Percentiles rank a stretch among this genome's conserved stretches.
These are phyloP conservation scores for Pyrenophora tritici-repentis DNA, from an alignment of 2,329 filamentous ascomycete genomes.

Conservation along the genomic window DNA sequence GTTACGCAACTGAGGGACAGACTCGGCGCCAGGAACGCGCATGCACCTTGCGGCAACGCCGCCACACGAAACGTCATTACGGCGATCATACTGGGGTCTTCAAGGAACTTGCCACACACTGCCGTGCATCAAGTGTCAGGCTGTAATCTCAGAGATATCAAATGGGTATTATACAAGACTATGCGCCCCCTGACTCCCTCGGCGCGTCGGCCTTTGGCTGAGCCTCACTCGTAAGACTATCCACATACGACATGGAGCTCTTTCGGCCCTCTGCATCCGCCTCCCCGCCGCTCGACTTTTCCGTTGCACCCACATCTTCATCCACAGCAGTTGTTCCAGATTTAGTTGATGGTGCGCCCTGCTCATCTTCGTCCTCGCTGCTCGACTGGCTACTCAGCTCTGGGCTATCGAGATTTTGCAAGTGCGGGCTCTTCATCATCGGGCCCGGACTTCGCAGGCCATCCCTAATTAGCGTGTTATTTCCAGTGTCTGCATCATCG, in stretches of 20 bases:
- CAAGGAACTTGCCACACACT: neutral
- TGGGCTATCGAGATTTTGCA: constrained; percentile 48
- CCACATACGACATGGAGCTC: constrained; percentile 11
- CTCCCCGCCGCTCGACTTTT: neutral
- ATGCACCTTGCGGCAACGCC: constrained; percentile 19
- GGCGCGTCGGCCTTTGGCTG: neutral
- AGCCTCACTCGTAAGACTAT: constrained; percentile 5
- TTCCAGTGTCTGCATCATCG: constrained; percentile 19
- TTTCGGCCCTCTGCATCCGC: constrained; percentile 2
- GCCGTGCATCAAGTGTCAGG: neutral
- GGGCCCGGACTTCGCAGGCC: constrained; percentile 39
- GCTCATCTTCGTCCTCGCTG: constrained; percentile 38
- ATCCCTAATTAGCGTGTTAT: constrained; percentile 19
- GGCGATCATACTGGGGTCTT: constrained; percentile 22
- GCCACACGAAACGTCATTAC: constrained; percentile 29
- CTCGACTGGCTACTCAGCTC: constrained; percentile 44
- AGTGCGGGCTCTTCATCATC: constrained; percentile 49
- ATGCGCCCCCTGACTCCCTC: constrained; percentile 5
- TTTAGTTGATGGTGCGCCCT: constrained; percentile 29
- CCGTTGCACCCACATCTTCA: constrained; percentile 5
- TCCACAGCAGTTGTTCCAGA: constrained; percentile 6
- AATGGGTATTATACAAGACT: constrained; percentile 9
- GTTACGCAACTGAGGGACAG: constrained; percentile 13
- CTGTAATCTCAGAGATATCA: too few species aligned
- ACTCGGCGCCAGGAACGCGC: constrained; percentile 22